Evolutionary conservation across 768 basidiomycete species (phyloP), one percentile per base, ranked within the genome.

Genomic region (Psilocybe subaeruginosa): DNA sequence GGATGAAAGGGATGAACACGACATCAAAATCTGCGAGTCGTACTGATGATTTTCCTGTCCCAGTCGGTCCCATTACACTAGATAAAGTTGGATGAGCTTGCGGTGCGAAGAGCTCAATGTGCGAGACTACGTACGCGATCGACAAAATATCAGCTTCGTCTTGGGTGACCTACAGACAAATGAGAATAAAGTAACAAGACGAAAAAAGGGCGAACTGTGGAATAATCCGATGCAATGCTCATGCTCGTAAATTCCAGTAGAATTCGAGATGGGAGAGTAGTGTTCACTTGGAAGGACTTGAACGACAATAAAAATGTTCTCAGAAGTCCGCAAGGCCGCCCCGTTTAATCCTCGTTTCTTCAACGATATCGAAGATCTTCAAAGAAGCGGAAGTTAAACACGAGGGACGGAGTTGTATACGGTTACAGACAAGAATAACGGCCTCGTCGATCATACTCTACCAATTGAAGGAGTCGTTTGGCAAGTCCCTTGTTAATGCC

Each of bases 61-160:
- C 77, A 8, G 77, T 77, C 9, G 76, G 70, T 5, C 77, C 77
- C 76, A 78, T 77, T 3, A 78, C 70, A 3, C 77, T 78, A 23
- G 23, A 23, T 23, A 23, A 23, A 23, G 23, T 23, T 23, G 23
- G 23, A 23, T 23, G 23, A 23, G 23, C 23, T 23, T 23, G 23
- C 23, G 23, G 23, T 23, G 23, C 23, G 23, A 23, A 23, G 23
- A 23, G 23, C 23, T 23, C 30, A 39, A 17, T 12, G 23, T 33
- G 19, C 35, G 48, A 39, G 11, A 16, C n/a, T 17, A 56, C 61
- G 19, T 46, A 65, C 67, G 67, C 67, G 43, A 68, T 65, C 4
- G 54, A 55, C n/a, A 65, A 27, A 23, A 46, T 39, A n/a, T 58
- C 62, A 19, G 27, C 27, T 8, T 59, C 59, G 16, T 68, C 67